Evolutionary conservation across 768 basidiomycete species (phyloP).

Genomic region (Auricularia auricula-judae): DNA sequence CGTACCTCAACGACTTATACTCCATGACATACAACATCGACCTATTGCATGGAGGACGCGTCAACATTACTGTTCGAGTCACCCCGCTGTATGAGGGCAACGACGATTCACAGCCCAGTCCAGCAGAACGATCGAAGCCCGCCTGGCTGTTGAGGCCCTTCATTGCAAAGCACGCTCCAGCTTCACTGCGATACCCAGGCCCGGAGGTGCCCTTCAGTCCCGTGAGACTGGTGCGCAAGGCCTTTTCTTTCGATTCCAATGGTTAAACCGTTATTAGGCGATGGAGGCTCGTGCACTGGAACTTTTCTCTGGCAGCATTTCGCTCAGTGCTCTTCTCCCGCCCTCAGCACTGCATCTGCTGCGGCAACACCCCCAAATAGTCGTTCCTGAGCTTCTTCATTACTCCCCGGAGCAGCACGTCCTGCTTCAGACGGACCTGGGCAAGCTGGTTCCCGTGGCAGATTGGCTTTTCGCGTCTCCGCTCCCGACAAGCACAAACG

Average conservation of each 20-base stretch:
- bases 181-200: background rate
- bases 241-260: background rate
- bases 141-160: background rate
- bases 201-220: background rate
- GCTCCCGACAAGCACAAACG: background rate
- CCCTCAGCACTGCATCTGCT: background rate
- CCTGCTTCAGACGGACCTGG: background rate
- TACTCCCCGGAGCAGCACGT: background rate
- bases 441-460: background rate
- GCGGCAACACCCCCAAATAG: background rate
- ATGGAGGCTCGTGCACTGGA: background rate
- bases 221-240: background rate
- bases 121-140: background rate
- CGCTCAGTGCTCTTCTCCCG: background rate
- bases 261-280: background rate
- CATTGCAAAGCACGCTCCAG: background rate
- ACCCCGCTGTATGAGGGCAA: background rate
- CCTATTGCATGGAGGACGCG: background rate
- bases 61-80: background rate
- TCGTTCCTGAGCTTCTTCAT: background rate
- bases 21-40: background rate
- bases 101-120: background rate
- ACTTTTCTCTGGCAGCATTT: background rate
- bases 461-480: background rate
- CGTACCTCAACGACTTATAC: background rate